A percentile compares a stretch with the other conserved stretches of the same genome.
These are phyloP conservation scores for Phytopythium aichiense DNA, from an alignment of 352 stramenopile genomes.

Conservation along the genomic window DNA sequence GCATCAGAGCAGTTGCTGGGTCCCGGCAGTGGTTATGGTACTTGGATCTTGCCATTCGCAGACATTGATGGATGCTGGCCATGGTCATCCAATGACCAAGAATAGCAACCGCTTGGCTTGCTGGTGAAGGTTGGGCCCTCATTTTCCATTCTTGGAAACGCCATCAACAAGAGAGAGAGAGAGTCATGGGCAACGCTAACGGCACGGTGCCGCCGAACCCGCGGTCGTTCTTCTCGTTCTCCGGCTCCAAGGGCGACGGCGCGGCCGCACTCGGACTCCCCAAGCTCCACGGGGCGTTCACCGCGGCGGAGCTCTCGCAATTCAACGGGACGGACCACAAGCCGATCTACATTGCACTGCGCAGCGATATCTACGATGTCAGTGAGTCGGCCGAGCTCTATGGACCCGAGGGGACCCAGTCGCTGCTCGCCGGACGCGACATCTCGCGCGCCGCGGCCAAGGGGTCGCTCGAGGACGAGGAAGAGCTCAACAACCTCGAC, in stretches of 20 bases:
- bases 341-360: slow-evolving; percentile 94
- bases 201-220: slow-evolving; percentile 22
- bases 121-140: background rate
- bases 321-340: slow-evolving; percentile 83
- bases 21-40: background rate
- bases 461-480: slow-evolving; percentile 93
- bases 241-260: slow-evolving; percentile 5
- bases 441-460: slow-evolving; percentile 93
- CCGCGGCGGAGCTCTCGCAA: slow-evolving; percentile 59
- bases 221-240: slow-evolving; percentile 12
- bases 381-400: slow-evolving; percentile 95
- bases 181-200: slow-evolving; percentile 27
- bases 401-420: slow-evolving; percentile 93
- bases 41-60: background rate
- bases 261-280: background rate
- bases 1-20: background rate
- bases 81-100: background rate
- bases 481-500: slow-evolving; percentile 86
- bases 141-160: background rate
- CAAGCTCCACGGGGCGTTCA: slow-evolving; percentile 50
- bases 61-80: background rate
- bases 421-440: slow-evolving; percentile 94
- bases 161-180: background rate
- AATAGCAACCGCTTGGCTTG: background rate
- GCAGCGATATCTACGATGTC: slow-evolving; percentile 96